Evolutionary conservation across 139 green algal species (phyloP).

Genomic region (Parachlorella kessleri): DNA sequence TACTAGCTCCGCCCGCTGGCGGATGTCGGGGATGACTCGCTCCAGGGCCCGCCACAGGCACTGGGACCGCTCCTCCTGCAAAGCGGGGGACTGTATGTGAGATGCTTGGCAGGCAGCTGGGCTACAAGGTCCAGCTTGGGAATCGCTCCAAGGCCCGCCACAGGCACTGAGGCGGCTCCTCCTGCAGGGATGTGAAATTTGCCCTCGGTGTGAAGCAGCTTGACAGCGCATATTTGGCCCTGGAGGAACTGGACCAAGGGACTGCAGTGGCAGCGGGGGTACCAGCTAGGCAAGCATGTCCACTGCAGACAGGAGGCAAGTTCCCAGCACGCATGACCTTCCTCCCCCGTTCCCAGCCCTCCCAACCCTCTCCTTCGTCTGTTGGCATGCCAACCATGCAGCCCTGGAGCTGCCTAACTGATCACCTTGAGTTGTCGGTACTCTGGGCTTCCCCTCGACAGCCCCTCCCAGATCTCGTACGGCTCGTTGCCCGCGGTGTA

Average conservation of each 20-base stretch:
- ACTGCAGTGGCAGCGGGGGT: neutral
- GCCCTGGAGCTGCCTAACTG: no score
- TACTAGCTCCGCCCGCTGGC: slow-evolving; percentile 63
- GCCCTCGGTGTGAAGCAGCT: no score
- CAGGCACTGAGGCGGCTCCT: slow-evolving; percentile 85
- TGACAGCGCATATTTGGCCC: no score
- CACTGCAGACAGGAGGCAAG: neutral
- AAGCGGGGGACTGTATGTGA: no score
- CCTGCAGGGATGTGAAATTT: no score
- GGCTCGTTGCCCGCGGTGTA: slow-evolving; percentile 86
- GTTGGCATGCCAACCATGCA: no score
- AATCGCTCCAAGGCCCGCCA: slow-evolving; percentile 88
- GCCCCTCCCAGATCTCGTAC: slow-evolving; percentile 82
- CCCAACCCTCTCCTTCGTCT: neutral
- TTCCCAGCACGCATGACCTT: neutral
- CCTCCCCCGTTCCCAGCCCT: neutral
- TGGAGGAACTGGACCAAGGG: no score
- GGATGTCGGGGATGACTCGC: slow-evolving; percentile 79
- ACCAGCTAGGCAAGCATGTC: neutral
- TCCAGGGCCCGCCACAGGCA: slow-evolving; percentile 92
- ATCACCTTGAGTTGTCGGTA: slow-evolving; percentile 84
- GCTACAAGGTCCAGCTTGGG: no score
- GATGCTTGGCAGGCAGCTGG: no score
- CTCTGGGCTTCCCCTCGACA: slow-evolving; percentile 61
- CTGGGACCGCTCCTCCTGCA: slow-evolving; percentile 82